phyloP scores from a whole-genome alignment of 2,329 filamentous ascomycete species.

The Beauveria asiatica region DNA sequence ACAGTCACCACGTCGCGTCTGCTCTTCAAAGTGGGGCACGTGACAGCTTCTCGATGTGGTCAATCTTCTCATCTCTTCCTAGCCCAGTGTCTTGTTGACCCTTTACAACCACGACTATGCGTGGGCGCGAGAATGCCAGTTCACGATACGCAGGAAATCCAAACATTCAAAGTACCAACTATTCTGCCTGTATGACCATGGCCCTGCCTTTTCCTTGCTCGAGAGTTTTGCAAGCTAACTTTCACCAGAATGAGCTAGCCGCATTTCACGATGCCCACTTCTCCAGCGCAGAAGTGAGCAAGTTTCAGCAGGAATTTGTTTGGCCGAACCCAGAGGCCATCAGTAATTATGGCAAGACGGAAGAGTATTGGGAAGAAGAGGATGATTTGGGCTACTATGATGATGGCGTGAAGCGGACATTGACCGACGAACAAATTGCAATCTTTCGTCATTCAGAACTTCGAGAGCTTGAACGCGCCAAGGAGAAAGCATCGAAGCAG shows the following conservation, averaged over 20 bases:
- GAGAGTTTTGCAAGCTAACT: conserved; percentile 14
- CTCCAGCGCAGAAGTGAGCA: conserved; percentile 33
- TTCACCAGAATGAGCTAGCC: conserved; percentile 46
- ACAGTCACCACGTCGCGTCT: neutral
- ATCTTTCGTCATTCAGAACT: conserved; percentile 89
- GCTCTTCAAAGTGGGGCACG: conserved; percentile 4
- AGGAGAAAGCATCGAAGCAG: conserved; percentile 23
- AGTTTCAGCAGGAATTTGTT: conserved; percentile 40
- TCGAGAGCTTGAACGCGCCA: conserved; percentile 55
- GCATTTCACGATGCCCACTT: conserved; percentile 56
- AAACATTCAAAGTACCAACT: neutral
- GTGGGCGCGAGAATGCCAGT: conserved; percentile 1
- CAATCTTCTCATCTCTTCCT: neutral
- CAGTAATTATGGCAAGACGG: conserved; percentile 21
- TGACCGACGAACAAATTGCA: conserved; percentile 84
- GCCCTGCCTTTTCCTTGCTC: neutral
- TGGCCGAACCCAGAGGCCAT: conserved; percentile 20
- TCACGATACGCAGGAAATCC: neutral
- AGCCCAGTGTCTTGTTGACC: neutral
- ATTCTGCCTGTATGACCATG: conserved; percentile 1
- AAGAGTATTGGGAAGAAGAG: conserved; percentile 34
- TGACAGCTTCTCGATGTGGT: neutral
- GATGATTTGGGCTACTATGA: conserved; percentile 74
- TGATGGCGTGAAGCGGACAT: conserved; percentile 78
- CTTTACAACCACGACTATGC: neutral